Conservation (phyloP, 306 rosid genomes). For the Fagus sylvatica region DNA sequence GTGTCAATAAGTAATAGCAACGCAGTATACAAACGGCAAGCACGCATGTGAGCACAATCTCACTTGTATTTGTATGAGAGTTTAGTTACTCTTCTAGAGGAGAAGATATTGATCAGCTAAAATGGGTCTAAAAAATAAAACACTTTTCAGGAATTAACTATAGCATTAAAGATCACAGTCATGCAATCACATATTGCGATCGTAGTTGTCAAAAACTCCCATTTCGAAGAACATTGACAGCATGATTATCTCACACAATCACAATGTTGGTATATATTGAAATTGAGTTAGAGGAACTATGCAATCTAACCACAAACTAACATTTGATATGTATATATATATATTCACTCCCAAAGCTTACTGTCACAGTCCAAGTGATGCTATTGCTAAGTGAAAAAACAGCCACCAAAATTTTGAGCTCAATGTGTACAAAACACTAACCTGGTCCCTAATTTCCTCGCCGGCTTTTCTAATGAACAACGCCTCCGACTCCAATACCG, state of each 20-base stretch:
- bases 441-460: slow-evolving; percentile 97
- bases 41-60: not conserved
- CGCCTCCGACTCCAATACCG: slow-evolving; percentile 91
- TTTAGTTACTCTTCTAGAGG: not conserved
- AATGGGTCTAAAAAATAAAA: not conserved
- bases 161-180: not conserved
- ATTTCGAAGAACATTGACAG: not conserved
- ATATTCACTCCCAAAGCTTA: not conserved
- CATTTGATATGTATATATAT: too few relatives aligned
- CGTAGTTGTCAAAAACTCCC: not conserved
- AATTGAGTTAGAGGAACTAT: not conserved
- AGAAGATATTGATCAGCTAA: not conserved
- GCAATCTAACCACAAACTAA: too few relatives aligned
- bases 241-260: not conserved
- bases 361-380: not conserved
- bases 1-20: not conserved
- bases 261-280: not conserved
- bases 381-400: not conserved
- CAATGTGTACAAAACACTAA: slow-evolving; percentile 7
- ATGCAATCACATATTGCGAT: not conserved
- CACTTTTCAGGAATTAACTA: not conserved
- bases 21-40: not conserved
- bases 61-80: not conserved
- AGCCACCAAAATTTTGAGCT: not conserved
- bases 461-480: slow-evolving; percentile 86